Base-by-base conservation (phyloP, 2,329 filamentous ascomycete genomes). In the Pestalotiopsis sp. region DNA sequence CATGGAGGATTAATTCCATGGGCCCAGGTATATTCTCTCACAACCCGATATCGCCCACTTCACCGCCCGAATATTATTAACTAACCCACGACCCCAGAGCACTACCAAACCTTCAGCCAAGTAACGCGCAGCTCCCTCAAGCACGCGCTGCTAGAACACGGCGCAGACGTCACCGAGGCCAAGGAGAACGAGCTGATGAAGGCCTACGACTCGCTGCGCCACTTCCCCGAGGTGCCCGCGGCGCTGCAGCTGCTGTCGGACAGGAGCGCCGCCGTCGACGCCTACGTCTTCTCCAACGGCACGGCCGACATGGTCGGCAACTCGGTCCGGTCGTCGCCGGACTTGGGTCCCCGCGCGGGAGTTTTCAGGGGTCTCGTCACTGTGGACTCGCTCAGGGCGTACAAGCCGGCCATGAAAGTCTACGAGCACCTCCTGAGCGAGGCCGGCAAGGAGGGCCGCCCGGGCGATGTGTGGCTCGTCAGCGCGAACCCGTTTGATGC, bases 1-100 rank as follows among this genome's bases (percentile, higher is more conserved):
- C 92, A 52, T 94, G 91, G 91, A 84, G 92, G 65, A 80, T 91
- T 72, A 94, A 90, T 75, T 91, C 89, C 83, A 94, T 94, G 92
- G 86, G 92, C 92, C 59, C 81, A 70, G 82, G 14, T 41, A 57
- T 65, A 62, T 49, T 39, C 63, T 61, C n/a, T 31, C 67, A 20
- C 62, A 23, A 65, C 38, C 2, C 56, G 39, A 27, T 25, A 14
- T 68, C 56, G 6, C 27, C 5, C 52, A 2, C 66, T 52, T 38
- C 27, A 49, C 1, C 7, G 3, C 14, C 59, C 17, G 25, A 60
- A 60, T 13, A 31, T 39, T 25, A 7, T 39, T 25, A 7, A 20
- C 57, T 72, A 69, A 74, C 68, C 14, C 1, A 39, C 39, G 36
- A 4, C 20, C 56, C 6, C 73, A 93, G 91, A 86, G 58, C 75